A percentile compares a stretch with the other conserved stretches of the same genome.
Conservation (phyloP, 805 yeast genomes). For the Myxozyma neglecta region DNA sequence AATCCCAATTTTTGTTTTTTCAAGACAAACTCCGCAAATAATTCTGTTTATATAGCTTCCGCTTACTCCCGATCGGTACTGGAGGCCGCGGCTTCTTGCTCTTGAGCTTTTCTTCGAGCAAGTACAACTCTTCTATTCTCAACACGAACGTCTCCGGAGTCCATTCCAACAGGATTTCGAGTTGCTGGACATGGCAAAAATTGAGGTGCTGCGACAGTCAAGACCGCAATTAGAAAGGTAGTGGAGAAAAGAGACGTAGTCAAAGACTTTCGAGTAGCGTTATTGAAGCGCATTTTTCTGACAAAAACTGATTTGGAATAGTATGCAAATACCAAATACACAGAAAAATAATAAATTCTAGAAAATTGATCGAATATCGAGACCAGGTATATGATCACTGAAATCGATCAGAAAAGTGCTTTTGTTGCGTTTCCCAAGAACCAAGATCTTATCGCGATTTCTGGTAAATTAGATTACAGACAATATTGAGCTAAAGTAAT, state of each 20-base stretch:
- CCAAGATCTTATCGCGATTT: too few species aligned
- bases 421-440: too few species aligned
- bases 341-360: too few species aligned
- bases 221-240: constrained; percentile 71
- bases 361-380: too few species aligned
- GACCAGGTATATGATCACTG: too few species aligned
- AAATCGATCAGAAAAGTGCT: too few species aligned
- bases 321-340: too few species aligned
- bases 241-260: constrained; percentile 69
- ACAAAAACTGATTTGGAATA: not conserved
- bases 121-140: constrained; percentile 1
- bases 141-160: constrained; percentile 17
- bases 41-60: too few species aligned
- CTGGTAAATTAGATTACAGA: too few species aligned
- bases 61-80: not conserved
- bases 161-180: constrained; percentile 23
- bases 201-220: constrained; percentile 55
- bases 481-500: too few species aligned
- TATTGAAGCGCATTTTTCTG: constrained; percentile 53
- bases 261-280: constrained; percentile 55
- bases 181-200: constrained; percentile 42
- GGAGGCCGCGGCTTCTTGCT: not conserved
- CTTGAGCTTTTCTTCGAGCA: not conserved
- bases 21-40: too few species aligned
- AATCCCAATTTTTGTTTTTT: too few species aligned